phyloP scores from a whole-genome alignment of 345 rosid genomes.

The Salix koriyanagi region DNA sequence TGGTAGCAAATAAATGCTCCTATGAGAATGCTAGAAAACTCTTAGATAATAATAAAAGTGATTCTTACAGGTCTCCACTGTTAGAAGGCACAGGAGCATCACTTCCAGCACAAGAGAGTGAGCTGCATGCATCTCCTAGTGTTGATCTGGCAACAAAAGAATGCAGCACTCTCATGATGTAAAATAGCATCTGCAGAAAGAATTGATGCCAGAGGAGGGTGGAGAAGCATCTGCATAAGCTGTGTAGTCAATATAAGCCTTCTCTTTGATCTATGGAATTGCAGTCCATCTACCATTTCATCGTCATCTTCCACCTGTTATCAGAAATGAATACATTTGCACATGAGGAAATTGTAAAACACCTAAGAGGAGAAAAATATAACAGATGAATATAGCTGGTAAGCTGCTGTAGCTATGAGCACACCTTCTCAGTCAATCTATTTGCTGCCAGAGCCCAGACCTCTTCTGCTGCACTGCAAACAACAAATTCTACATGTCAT shows the following conservation, averaged over 20 bases:
- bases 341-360: slow-evolving; percentile 1
- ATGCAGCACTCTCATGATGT: slow-evolving; percentile 46
- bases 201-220: slow-evolving; percentile 50
- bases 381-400: not conserved
- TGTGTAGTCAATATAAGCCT: slow-evolving; percentile 72
- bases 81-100: slow-evolving; percentile 23
- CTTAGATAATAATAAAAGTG: not conserved
- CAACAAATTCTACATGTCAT: slow-evolving; percentile 8
- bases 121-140: slow-evolving; percentile 68
- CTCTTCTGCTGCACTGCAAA: slow-evolving; percentile 58
- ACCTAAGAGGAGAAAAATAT: not conserved
- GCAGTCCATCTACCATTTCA: slow-evolving; percentile 41
- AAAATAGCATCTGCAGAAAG: slow-evolving; percentile 45
- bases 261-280: slow-evolving; percentile 54
- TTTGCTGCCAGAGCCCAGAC: slow-evolving; percentile 68
- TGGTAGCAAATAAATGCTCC: not conserved
- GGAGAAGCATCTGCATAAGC: slow-evolving; percentile 66
- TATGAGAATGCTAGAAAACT: not conserved
- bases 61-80: slow-evolving; percentile 52
- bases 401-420: slow-evolving; percentile 17
- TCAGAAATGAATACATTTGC: slow-evolving; percentile 21
- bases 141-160: slow-evolving; percentile 52
- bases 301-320: slow-evolving; percentile 58
- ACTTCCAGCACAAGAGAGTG: slow-evolving; percentile 25
- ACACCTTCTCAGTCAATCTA: slow-evolving; percentile 69